A percentile compares a stretch with the other conserved stretches of the same genome.
phyloP scores from a whole-genome alignment of 148 eudicot genomes.

The Diospyros kaki region DNA sequence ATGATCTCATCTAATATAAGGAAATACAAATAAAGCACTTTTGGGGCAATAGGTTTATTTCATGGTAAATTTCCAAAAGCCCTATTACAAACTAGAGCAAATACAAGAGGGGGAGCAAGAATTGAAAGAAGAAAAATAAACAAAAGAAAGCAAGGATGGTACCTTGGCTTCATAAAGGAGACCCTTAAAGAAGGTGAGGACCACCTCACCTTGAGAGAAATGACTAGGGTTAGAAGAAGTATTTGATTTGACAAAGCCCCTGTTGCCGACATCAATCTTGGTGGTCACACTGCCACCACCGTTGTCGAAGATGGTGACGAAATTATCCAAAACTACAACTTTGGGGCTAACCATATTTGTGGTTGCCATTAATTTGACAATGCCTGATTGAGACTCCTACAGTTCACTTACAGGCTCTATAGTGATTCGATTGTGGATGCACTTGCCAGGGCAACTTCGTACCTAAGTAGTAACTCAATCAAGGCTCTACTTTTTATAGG shows the following conservation, averaged over 20 bases:
- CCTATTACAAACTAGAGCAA: no score
- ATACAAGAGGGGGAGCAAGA: neutral
- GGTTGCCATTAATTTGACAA: no score
- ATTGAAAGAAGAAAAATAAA: neutral
- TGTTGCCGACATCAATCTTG: conserved; percentile 10
- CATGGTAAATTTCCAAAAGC: neutral
- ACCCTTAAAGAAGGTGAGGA: conserved; percentile 25
- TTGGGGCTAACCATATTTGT: conserved; percentile 17
- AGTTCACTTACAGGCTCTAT: no score
- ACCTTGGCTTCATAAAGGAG: conserved; percentile 31
- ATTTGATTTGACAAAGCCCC: conserved; percentile 9
- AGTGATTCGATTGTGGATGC: no score
- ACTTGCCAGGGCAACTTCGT: no score
- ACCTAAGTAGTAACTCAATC: no score
- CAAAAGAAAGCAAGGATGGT: neutral
- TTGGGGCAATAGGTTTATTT: no score
- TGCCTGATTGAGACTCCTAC: no score
- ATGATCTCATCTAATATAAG: no score
- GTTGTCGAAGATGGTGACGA: conserved; percentile 19
- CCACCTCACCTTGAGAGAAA: conserved; percentile 26
- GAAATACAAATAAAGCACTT: no score
- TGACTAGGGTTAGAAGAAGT: conserved; percentile 12
- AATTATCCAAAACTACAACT: conserved; percentile 20
- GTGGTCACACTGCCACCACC: conserved; percentile 8
- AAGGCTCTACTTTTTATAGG: no score